Conservation (phyloP, 2,329 filamentous ascomycete genomes). For the Bipolaris oryzae region DNA sequence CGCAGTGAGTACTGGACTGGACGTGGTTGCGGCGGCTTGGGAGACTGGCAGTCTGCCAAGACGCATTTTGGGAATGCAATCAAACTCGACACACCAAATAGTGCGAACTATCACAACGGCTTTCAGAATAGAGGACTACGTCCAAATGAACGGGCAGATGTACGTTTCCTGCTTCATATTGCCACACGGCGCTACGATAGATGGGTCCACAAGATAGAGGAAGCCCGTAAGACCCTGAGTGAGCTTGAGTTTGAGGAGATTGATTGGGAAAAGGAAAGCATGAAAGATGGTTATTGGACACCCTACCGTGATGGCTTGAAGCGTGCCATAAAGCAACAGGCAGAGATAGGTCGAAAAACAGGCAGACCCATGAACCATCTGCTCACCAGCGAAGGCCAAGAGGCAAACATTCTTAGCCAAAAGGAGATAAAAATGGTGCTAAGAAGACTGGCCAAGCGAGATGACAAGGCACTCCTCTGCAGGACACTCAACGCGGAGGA, state of each 20-base stretch:
- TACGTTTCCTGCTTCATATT: slow-evolving; percentile 10
- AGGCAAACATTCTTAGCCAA: not conserved
- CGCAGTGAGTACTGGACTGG: slow-evolving; percentile 31
- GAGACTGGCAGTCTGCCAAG: slow-evolving; percentile 14
- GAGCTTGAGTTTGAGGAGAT: not conserved
- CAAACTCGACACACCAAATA: slow-evolving; percentile 10
- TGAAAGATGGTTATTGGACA: not conserved
- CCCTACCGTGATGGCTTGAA: slow-evolving; percentile 5
- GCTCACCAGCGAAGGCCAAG: not conserved
- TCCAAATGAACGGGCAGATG: slow-evolving; percentile 13
- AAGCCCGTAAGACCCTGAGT: not conserved
- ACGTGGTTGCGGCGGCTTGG: slow-evolving; percentile 15
- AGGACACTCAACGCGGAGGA: not conserved
- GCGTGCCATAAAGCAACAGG: not conserved
- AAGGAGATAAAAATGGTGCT: not conserved
- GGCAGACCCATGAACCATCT: not conserved
- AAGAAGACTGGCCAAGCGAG: not conserved
- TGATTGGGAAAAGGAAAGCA: not conserved
- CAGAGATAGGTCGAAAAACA: not conserved
- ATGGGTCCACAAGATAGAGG: not conserved
- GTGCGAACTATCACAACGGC: not conserved
- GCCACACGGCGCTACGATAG: not conserved
- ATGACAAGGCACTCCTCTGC: not conserved
- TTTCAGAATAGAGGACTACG: slow-evolving; percentile 1
- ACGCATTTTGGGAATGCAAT: slow-evolving; percentile 17